phyloP scores from a whole-genome alignment of 148 eudicot genomes.

The Simmondsia chinensis region DNA sequence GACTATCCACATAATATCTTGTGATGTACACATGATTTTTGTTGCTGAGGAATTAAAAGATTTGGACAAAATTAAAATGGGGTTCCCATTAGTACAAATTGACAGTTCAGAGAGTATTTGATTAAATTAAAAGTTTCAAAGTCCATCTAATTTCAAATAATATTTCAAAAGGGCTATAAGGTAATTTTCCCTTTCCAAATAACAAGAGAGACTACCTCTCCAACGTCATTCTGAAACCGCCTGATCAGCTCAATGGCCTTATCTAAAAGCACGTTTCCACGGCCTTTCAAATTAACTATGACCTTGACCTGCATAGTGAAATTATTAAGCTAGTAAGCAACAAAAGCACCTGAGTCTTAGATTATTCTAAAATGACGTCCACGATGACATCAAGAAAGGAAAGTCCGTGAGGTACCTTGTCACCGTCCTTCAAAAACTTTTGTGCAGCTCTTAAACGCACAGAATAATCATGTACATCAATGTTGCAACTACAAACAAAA shows the following conservation, averaged over 20 bases:
- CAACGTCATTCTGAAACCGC: constrained; percentile 67
- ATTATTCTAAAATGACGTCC: too few relatives aligned
- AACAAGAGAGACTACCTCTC: constrained; percentile 53
- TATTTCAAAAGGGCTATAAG: too few relatives aligned
- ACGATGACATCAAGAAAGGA: neutral
- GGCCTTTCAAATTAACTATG: constrained; percentile 80
- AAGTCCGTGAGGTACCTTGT: constrained; percentile 43
- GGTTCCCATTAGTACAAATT: too few relatives aligned
- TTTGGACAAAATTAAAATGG: too few relatives aligned
- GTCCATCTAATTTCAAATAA: too few relatives aligned
- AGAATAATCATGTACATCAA: constrained; percentile 81
- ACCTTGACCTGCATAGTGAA: constrained; percentile 63
- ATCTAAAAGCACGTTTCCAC: constrained; percentile 52
- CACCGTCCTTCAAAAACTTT: constrained; percentile 81
- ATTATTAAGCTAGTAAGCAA: constrained; percentile 4
- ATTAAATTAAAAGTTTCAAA: too few relatives aligned
- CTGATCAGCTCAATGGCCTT: constrained; percentile 70
- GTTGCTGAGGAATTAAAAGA: too few relatives aligned
- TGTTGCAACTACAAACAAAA: constrained; percentile 62
- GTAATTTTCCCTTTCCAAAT: neutral
- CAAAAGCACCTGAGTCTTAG: neutral
- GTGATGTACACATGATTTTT: too few relatives aligned
- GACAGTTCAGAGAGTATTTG: too few relatives aligned
- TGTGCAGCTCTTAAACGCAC: constrained; percentile 85
- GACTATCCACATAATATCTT: too few relatives aligned